Percentiles rank a stretch among this genome's conserved stretches.
These are phyloP conservation scores for Petunia axillaris DNA, from an alignment of 257 asterid species.

Conservation along the genomic window DNA sequence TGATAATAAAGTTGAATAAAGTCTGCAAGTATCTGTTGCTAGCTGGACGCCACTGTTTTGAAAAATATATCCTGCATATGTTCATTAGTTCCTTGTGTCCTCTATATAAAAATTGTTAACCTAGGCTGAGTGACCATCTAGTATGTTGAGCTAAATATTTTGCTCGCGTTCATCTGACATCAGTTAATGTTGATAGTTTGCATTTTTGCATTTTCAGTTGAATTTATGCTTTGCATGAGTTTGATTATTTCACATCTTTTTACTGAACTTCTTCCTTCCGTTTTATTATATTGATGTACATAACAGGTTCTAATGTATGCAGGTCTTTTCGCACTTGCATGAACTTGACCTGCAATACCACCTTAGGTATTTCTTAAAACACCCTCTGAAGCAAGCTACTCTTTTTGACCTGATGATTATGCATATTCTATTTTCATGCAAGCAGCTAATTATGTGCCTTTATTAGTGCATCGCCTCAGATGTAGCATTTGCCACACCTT, in stretches of 20 bases:
- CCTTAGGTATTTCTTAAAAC: slow-evolving; percentile 67
- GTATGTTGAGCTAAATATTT: slow-evolving; percentile 21
- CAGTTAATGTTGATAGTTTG: not conserved
- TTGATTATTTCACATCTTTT: slow-evolving; percentile 22
- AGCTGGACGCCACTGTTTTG: slow-evolving; percentile 20
- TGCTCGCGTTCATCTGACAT: not conserved
- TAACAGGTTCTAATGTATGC: slow-evolving; percentile 40
- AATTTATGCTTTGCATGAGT: not conserved
- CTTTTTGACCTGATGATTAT: slow-evolving; percentile 7
- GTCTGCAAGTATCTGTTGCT: not conserved
- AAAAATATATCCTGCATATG: not conserved
- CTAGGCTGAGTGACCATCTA: slow-evolving; percentile 1
- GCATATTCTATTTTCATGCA: slow-evolving; percentile 1
- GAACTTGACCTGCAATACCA: slow-evolving; percentile 91
- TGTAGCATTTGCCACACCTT: not conserved
- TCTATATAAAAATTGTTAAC: not conserved
- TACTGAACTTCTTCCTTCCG: slow-evolving; percentile 8
- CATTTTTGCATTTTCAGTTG: not conserved
- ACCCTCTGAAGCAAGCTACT: not conserved
- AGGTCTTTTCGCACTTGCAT: slow-evolving; percentile 97
- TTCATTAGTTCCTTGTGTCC: not conserved
- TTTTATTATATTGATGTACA: slow-evolving; percentile 28
- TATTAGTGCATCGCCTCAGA: slow-evolving; percentile 14
- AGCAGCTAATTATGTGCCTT: not conserved
- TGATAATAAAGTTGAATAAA: not conserved